Conservation (phyloP, 768 basidiomycete genomes). For the Pleurotus salmoneostramineus region DNA sequence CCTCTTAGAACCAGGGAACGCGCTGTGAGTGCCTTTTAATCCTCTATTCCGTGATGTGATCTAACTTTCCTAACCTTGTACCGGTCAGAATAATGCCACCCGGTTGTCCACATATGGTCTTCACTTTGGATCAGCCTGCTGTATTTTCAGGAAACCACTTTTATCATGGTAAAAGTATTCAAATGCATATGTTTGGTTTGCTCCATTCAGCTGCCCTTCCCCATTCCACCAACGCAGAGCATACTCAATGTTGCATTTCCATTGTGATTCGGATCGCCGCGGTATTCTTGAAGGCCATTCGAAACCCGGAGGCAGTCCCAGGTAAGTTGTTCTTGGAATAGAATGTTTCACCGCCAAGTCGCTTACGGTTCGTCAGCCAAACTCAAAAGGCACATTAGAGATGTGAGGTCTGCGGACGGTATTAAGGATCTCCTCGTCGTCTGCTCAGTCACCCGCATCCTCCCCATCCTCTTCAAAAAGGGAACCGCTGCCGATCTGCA, state of each 20-base stretch:
- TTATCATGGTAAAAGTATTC: neutral
- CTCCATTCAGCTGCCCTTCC: neutral
- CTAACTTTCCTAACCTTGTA: neutral
- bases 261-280: neutral
- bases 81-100: neutral
- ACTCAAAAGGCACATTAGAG: neutral
- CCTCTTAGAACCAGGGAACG: neutral
- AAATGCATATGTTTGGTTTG: neutral
- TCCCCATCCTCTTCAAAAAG: neutral
- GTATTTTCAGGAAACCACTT: neutral
- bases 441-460: neutral
- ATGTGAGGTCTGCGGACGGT: neutral
- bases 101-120: neutral
- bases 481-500: neutral
- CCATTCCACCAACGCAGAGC: neutral
- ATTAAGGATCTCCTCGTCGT: conserved; percentile 4
- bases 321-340: neutral
- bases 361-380: neutral
- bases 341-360: neutral
- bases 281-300: neutral
- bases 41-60: neutral
- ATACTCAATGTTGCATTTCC: neutral
- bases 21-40: neutral
- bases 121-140: neutral
- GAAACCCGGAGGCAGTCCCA: neutral